Percentiles rank a stretch among this genome's conserved stretches.
phyloP scores from a whole-genome alignment of 1,284 basidiomycete species.

The Ustilago vetiveriae region DNA sequence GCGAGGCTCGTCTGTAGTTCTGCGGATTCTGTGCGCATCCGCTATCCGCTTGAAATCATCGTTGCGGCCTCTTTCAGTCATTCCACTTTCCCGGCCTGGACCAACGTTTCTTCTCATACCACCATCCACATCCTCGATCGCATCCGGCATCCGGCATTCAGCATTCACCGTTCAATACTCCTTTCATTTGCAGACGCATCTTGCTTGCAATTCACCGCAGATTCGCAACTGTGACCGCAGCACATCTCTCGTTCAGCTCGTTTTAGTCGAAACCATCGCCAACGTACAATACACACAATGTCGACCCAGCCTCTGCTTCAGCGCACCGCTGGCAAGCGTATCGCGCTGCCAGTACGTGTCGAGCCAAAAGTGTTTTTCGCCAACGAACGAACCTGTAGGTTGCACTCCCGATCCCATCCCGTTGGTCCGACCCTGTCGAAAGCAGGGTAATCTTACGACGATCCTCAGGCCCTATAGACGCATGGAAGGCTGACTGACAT shows the following conservation, averaged over 20 bases:
- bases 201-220: too few relatives aligned
- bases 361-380: constrained; percentile 67
- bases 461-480: too few relatives aligned
- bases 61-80: background rate
- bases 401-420: background rate
- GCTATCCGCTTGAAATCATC: constrained; percentile 2
- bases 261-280: background rate
- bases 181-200: too few relatives aligned
- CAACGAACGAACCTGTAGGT: constrained; percentile 66
- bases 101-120: background rate
- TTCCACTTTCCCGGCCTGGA: background rate
- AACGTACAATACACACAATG: constrained; percentile 71
- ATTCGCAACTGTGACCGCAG: too few relatives aligned
- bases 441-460: too few relatives aligned
- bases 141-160: background rate
- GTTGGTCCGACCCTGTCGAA: too few relatives aligned
- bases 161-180: too few relatives aligned
- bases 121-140: background rate
- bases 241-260: background rate
- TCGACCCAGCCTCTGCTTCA: constrained; percentile 98
- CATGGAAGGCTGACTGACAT: background rate
- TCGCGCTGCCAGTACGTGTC: constrained; percentile 66
- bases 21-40: constrained; percentile 2
- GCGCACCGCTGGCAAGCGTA: constrained; percentile 76
- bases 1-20: constrained; percentile 1